A percentile compares a stretch with the other conserved stretches of the same genome.
Conservation (phyloP, 139 green algal genomes). For the Chlorella vulgaris region DNA sequence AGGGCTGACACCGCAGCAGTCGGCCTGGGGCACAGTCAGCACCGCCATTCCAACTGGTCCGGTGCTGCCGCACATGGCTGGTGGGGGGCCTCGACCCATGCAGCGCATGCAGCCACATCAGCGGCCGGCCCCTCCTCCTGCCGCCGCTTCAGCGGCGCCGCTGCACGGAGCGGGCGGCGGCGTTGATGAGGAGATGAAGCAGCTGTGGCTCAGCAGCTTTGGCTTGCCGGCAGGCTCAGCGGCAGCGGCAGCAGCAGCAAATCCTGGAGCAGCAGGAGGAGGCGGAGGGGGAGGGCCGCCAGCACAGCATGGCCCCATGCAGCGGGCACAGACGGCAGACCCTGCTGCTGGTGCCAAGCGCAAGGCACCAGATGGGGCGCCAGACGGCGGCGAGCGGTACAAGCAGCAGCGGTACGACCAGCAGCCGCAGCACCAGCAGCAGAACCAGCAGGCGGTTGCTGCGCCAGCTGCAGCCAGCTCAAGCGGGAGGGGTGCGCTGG, state of each 20-base stretch:
- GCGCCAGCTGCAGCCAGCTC: no score
- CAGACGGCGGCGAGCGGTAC: not conserved
- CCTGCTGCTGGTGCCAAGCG: conserved; percentile 10
- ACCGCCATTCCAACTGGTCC: not conserved
- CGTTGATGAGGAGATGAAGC: no score
- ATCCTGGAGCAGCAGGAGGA: conserved; percentile 10
- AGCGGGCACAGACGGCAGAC: not conserved
- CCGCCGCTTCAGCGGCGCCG: not conserved
- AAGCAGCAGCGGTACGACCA: conserved; percentile 1
- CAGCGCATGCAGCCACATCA: not conserved
- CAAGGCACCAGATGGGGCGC: not conserved
- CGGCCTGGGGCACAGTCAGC: conserved; percentile 20
- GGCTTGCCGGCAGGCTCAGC: not conserved
- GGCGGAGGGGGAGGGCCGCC: not conserved
- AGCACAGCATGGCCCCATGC: not conserved
- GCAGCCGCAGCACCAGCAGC: not conserved
- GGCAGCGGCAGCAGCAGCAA: not conserved
- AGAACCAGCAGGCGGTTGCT: no score
- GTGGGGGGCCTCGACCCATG: not conserved
- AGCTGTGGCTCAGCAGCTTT: no score
- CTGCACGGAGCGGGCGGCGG: not conserved
- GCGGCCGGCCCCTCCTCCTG: not conserved
- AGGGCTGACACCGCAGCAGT: conserved; percentile 25
- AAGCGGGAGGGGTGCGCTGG: not conserved
- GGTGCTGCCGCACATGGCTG: not conserved